These are phyloP conservation scores for Chaetomiaceae sp. DNA, from an alignment of 2,329 filamentous ascomycete genomes.

Conservation along the genomic window DNA sequence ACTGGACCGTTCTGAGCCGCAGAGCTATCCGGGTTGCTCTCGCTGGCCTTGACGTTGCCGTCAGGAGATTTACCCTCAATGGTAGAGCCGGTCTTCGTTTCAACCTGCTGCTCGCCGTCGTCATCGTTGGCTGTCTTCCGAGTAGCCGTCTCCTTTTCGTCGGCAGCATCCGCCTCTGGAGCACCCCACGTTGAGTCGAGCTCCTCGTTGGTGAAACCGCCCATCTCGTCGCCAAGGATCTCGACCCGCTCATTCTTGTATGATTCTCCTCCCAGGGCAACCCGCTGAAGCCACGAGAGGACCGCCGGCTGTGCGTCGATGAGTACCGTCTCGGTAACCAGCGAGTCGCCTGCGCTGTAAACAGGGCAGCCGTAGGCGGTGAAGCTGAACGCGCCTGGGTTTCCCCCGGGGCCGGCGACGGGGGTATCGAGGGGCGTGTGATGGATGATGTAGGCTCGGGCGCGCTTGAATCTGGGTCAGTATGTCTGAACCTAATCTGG, in stretches of 20 bases:
- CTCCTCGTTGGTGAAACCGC: not conserved
- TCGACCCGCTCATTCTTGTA: conserved; percentile 26
- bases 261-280: conserved; percentile 20
- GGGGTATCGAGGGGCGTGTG: conserved; percentile 46
- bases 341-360: conserved; percentile 62
- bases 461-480: conserved; percentile 40
- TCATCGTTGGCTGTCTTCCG: not conserved
- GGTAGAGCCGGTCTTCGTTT: not conserved
- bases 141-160: not conserved
- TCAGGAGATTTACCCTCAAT: too few species aligned
- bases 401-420: conserved; percentile 49
- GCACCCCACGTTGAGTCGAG: conserved; percentile 5
- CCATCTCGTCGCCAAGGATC: conserved; percentile 13
- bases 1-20: not conserved
- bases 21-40: not conserved
- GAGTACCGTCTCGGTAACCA: conserved; percentile 59
- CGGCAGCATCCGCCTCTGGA: not conserved
- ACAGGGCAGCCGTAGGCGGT: conserved; percentile 57
- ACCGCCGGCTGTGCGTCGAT: conserved; percentile 34
- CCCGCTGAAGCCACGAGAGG: conserved; percentile 27
- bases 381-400: conserved; percentile 36
- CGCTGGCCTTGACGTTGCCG: not conserved
- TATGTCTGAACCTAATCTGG: too few species aligned
- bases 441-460: conserved; percentile 57
- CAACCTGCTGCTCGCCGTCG: not conserved